These are phyloP conservation scores for Tolypocladium inflatum DNA, from an alignment of 2,329 filamentous ascomycete genomes.

Conservation along the genomic window DNA sequence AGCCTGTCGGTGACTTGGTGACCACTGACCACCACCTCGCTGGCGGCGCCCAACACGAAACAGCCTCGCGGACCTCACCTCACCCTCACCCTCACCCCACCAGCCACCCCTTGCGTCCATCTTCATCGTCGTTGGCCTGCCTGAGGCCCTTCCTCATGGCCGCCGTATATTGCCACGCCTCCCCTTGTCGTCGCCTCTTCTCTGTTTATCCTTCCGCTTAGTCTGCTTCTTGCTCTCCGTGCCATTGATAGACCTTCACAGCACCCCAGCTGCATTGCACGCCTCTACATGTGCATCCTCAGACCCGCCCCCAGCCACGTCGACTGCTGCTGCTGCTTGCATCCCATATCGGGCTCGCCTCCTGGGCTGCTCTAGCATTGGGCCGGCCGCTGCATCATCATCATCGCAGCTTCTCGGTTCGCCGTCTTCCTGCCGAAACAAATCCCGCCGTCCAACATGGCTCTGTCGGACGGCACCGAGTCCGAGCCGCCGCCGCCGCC, in stretches of 20 bases:
- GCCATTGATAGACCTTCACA: background rate
- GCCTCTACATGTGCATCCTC: background rate
- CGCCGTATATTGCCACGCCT: background rate
- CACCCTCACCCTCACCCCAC: background rate
- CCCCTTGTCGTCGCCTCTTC: background rate
- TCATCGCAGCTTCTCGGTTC: background rate
- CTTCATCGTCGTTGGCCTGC: background rate
- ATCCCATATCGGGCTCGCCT: background rate
- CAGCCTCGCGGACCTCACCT: background rate
- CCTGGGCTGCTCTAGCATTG: background rate
- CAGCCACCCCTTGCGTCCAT: background rate
- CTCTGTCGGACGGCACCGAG: constrained; percentile 17
- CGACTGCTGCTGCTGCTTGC: background rate
- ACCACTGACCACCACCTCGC: background rate
- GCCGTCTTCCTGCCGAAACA: background rate
- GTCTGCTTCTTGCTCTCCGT: background rate
- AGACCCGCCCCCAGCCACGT: background rate
- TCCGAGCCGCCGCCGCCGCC: constrained; percentile 16
- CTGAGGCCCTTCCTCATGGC: background rate
- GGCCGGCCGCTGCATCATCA: background rate
- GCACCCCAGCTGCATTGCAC: background rate
- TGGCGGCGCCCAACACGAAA: background rate
- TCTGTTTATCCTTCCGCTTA: background rate
- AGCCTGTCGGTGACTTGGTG: background rate
- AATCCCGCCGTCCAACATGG: constrained; percentile 15